Conservation (phyloP, 441 rosid genomes). For the Mallotus repandus region DNA sequence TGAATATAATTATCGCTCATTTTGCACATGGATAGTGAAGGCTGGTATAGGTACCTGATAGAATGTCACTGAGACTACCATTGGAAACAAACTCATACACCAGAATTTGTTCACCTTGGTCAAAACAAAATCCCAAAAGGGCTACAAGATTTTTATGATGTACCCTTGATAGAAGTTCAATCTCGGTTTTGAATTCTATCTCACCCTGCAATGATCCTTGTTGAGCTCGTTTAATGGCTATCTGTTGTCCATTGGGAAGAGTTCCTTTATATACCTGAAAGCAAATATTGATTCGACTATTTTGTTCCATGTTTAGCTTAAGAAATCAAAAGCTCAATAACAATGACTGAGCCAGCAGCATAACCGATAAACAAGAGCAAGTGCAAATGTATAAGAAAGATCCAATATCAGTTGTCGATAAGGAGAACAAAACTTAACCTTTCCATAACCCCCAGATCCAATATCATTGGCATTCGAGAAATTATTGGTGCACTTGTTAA, state of each 20-base stretch:
- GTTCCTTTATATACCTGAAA: constrained; percentile 73
- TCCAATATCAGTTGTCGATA: too few species aligned
- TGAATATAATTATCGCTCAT: background rate
- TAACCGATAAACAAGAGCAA: too few species aligned
- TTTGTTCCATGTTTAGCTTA: too few species aligned
- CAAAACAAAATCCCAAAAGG: constrained; percentile 75
- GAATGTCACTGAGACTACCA: constrained; percentile 61
- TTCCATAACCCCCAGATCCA: constrained; percentile 91
- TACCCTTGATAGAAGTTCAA: constrained; percentile 87
- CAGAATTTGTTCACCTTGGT: constrained; percentile 70
- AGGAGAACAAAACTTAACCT: constrained; percentile 34
- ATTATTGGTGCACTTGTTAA: constrained; percentile 57
- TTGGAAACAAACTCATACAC: constrained; percentile 73
- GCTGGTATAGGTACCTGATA: constrained; percentile 51
- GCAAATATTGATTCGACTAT: background rate
- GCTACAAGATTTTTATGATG: constrained; percentile 83
- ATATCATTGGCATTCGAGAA: constrained; percentile 60
- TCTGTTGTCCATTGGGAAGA: constrained; percentile 53
- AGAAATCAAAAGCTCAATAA: too few species aligned
- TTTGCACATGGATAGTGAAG: background rate
- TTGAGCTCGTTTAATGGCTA: constrained; percentile 80
- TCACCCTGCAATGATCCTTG: constrained; percentile 88
- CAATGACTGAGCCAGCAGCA: too few species aligned
- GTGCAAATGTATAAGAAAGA: too few species aligned
- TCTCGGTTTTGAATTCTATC: constrained; percentile 85